Percentiles rank a stretch among this genome's conserved stretches.
phyloP scores from a whole-genome alignment of 306 rosid species.

The Trifolium subterraneum region DNA sequence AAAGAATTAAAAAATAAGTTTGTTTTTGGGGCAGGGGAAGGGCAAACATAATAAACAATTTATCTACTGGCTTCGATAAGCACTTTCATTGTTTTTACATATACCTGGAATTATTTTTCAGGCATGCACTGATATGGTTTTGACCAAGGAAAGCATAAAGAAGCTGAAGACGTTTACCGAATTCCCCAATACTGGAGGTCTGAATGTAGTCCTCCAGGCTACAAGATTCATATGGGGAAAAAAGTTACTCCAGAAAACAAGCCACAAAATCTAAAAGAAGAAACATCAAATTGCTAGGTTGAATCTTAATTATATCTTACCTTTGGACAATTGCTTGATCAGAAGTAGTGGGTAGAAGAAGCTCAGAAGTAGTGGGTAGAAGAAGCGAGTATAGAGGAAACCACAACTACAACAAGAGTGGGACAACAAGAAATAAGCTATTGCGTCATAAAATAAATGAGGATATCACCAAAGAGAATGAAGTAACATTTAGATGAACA shows the following conservation, averaged over 20 bases:
- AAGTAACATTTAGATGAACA: neutral
- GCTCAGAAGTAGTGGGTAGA: too few relatives aligned
- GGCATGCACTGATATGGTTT: slow-evolving; percentile 50
- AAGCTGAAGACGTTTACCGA: slow-evolving; percentile 82
- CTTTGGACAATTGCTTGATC: slow-evolving; percentile 45
- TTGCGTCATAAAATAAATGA: neutral
- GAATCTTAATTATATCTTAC: slow-evolving; percentile 55
- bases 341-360: slow-evolving; percentile 25
- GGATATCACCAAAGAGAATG: neutral
- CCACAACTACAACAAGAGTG: slow-evolving; percentile 75
- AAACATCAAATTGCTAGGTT: slow-evolving; percentile 7
- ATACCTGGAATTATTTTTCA: slow-evolving; percentile 61
- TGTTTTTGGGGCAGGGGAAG: neutral
- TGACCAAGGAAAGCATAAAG: slow-evolving; percentile 88
- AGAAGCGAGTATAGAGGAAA: slow-evolving; percentile 83
- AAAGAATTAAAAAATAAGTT: neutral
- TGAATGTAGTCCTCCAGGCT: slow-evolving; percentile 88
- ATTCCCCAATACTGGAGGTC: slow-evolving; percentile 91
- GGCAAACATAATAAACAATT: neutral
- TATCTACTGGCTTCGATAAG: slow-evolving; percentile 1
- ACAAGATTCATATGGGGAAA: slow-evolving; percentile 39
- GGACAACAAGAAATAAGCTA: slow-evolving; percentile 34
- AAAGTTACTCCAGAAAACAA: slow-evolving; percentile 28
- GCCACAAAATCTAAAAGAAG: neutral
- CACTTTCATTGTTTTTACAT: neutral